Base-by-base conservation (phyloP, 345 rosid genomes). In the Anastatica hierochuntica region DNA sequence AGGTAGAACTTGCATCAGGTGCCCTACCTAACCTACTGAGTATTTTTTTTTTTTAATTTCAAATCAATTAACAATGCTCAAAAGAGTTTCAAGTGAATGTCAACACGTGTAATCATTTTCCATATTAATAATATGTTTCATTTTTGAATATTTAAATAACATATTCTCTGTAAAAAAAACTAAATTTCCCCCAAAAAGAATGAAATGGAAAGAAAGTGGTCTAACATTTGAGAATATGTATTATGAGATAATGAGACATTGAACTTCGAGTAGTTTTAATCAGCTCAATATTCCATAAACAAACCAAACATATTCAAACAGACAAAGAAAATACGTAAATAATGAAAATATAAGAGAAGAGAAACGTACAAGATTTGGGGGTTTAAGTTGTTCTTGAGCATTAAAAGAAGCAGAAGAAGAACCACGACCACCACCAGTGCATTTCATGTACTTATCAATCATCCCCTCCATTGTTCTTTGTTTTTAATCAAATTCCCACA, bases 401-500 rank as follows among this genome's bases (percentile, higher is more conserved):
- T 56, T 43, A 67, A 46, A 51, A 67, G 62, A 30, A 67, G 72
- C 66, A 40, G 66, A 60, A 59, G 72, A 59, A 67, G 54, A 55
- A 66, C 64, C 64, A 49, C 67, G 70, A 38, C 58, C 57, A 43
- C 72, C 76, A 30, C 67, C 64, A 10, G 69, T 79, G 43, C 71
- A 60, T 67, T 71, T 81, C 74, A 34, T 14, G 72, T 81, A 76
- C 82, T 63, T 81, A 68, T 81, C 82, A 58, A 81, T 66, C 53
- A 81, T 49, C 55, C 61, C 88, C 51, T 73, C 74, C 84, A 78
- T 78, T 61, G 72, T 74, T 56, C 88, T 81, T 29, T 29, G 15
- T 35, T 43, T 49, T 35, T 0, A 34, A 26, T 35, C 50, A 59
- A 39, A 27, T 45, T 63, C 14, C 1, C 60, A 62, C 26, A 17